These are phyloP conservation scores for Malassezia yamatoensis DNA, from an alignment of 1,284 basidiomycete species.

Conservation along the genomic window DNA sequence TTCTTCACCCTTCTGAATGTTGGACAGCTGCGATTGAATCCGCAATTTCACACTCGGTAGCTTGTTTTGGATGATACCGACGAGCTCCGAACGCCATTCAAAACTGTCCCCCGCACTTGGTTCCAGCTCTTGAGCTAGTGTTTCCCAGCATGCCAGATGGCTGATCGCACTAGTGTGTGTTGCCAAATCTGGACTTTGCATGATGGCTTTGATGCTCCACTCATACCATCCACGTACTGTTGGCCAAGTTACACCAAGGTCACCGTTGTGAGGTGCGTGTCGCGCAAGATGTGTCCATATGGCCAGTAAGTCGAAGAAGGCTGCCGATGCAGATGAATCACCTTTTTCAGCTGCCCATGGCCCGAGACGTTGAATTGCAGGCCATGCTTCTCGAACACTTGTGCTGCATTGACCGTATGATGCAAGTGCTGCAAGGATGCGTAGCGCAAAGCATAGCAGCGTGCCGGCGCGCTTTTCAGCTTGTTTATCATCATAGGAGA, in stretches of 20 bases:
- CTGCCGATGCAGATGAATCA: background rate
- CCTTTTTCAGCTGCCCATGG: conserved; percentile 15
- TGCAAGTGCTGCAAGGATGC: conserved; percentile 60
- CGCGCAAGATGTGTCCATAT: conserved; percentile 15
- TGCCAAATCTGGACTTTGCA: background rate
- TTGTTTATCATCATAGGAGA: conserved; percentile 42
- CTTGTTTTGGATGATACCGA: background rate
- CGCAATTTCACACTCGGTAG: background rate
- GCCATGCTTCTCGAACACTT: conserved; percentile 50
- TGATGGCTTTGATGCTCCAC: background rate
- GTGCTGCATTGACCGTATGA: conserved; percentile 68
- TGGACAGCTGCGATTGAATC: background rate
- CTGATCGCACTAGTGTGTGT: background rate
- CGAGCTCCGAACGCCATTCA: background rate
- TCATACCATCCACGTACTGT: conserved; percentile 3
- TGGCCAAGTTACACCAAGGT: conserved; percentile 14
- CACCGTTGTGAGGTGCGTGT: conserved; percentile 12
- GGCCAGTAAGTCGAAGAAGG: conserved; percentile 6
- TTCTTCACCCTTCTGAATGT: background rate
- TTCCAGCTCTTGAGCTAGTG: background rate
- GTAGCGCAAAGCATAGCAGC: conserved; percentile 58
- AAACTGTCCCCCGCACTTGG: background rate
- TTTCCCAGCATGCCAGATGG: conserved; percentile 11
- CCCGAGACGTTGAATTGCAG: conserved; percentile 20
- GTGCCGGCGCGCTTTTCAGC: conserved; percentile 46